Percentiles rank a stretch among this genome's conserved stretches.
Conservation (phyloP, 495 filamentous ascomycete species). For the Annulohypoxylon stygium region DNA sequence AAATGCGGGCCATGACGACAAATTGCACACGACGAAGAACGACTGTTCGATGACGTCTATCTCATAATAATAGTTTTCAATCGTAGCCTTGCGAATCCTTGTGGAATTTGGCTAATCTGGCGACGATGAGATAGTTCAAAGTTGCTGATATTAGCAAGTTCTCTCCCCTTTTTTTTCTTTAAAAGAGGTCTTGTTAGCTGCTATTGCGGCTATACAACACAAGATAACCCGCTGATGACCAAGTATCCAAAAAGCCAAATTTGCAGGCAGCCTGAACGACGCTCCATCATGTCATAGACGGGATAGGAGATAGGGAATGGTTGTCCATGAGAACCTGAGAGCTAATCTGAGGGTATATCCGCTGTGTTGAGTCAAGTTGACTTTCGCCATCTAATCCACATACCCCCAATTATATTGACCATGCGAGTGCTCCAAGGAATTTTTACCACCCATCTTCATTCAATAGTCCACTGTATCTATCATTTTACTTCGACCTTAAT, state of each 20-base stretch:
- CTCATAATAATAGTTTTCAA: constrained; percentile 67
- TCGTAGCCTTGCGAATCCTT: constrained; percentile 59
- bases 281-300: constrained; percentile 30
- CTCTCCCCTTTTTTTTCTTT: constrained; percentile 6
- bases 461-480: not conserved
- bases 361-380: constrained; percentile 7
- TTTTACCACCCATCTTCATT: not conserved
- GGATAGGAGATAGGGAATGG: constrained; percentile 47
- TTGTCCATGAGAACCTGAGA: constrained; percentile 72
- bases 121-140: constrained; percentile 13
- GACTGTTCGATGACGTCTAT: constrained; percentile 52
- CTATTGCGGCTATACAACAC: constrained; percentile 39
- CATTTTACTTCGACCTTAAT: no score
- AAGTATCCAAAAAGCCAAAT: constrained; percentile 74
- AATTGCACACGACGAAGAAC: constrained; percentile 39
- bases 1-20: constrained; percentile 51
- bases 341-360: constrained; percentile 70
- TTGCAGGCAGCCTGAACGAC: constrained; percentile 66
- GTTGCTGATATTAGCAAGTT: constrained; percentile 27
- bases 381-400: not conserved
- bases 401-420: not conserved
- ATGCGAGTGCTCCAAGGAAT: not conserved
- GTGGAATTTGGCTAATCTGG: constrained; percentile 23
- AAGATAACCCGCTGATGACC: constrained; percentile 67
- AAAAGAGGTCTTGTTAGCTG: constrained; percentile 28